Evolutionary conservation across 805 yeast species (phyloP), one percentile per base, ranked within the genome.

Genomic region (Sugiyamaella floridensis): DNA sequence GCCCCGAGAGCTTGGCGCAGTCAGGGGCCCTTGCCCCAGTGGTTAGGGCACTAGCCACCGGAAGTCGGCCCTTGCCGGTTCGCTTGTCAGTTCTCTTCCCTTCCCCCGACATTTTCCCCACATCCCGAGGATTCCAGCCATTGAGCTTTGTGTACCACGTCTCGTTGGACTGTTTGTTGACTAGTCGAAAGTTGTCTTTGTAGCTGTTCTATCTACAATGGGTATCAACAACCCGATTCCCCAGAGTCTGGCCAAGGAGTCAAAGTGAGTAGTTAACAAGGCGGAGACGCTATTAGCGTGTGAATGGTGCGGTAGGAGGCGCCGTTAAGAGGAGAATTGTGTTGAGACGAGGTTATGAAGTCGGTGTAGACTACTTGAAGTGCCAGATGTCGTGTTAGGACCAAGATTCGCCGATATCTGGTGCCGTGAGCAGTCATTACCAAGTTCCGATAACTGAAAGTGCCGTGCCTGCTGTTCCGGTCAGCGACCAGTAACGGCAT

Each of bases 171-270:
- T 32, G 12, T 32, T 32, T 10, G 37, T 32, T 32, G 37, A 11
- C n/a, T 14, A 14, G 37, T 14, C n/a, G 37, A 32, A 11, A 10
- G 26, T 22, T 22, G 26, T 22, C 18, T 20, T 26, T 28, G 45
- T 43, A 43, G 18, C 12, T 20, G 28, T 12, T 2, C 28, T 16
- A 10, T 18, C 28, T 18, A 26, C 41, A 14, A 45, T 45, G 48
- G 89, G 88, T 55, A 76, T 92, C 67, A 93, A 90, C 72, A 92
- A 92, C 78, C 99, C 99, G 20, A 79, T 93, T 58, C 99, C 99
- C 55, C 78, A 95, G 71, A 85, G 92, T 64, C 77, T 92, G 65
- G 84, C 82, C 65, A 82, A 85, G 68, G 99, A 92, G 73, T 80
- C 89, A 52, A 84, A 78, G 89, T 85, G 80, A 59, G 90, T 81